Evolutionary conservation across 805 yeast species (phyloP).

Genomic region (Torulaspora quercuum): DNA sequence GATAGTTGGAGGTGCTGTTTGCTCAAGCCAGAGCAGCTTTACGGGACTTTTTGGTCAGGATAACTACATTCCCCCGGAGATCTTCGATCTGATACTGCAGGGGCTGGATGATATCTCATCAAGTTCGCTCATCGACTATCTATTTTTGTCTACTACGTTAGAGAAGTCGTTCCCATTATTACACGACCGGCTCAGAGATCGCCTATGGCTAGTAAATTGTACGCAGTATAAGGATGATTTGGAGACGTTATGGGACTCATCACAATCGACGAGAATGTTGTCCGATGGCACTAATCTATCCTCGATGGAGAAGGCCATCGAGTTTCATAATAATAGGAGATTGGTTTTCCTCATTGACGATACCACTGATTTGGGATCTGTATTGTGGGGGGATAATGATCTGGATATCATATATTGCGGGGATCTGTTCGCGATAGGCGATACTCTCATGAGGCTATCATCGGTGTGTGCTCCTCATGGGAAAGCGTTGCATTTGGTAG

Average conservation of each 20-base stretch:
- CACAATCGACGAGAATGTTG: conserved; percentile 2
- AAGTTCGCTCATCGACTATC: conserved; percentile 13
- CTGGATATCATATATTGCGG: conserved; percentile 12
- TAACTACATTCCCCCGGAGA: conserved; percentile 10
- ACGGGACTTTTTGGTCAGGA: too few relatives aligned
- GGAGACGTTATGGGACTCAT: background rate
- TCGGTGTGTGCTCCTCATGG: background rate
- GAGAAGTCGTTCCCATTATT: conserved; percentile 3
- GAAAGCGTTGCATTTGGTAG: conserved; percentile 3
- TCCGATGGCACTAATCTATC: conserved; percentile 5
- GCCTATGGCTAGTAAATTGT: conserved; percentile 5
- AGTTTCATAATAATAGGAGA: background rate
- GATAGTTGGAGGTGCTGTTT: too few relatives aligned
- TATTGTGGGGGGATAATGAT: background rate
- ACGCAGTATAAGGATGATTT: background rate
- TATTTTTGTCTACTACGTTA: conserved; percentile 12
- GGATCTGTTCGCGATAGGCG: background rate
- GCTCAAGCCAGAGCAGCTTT: too few relatives aligned
- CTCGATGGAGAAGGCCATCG: background rate
- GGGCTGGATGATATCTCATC: conserved; percentile 10
- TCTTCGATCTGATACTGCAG: conserved; percentile 13
- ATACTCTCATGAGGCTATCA: conserved; percentile 1
- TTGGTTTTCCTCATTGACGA: conserved; percentile 7
- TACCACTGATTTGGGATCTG: conserved; percentile 1
- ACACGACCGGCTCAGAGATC: conserved; percentile 3